Evolutionary conservation across 371 early-diverging fungal genomes (phyloP), one percentile per base, ranked within the genome.

Genomic region (Mycotypha africana): DNA sequence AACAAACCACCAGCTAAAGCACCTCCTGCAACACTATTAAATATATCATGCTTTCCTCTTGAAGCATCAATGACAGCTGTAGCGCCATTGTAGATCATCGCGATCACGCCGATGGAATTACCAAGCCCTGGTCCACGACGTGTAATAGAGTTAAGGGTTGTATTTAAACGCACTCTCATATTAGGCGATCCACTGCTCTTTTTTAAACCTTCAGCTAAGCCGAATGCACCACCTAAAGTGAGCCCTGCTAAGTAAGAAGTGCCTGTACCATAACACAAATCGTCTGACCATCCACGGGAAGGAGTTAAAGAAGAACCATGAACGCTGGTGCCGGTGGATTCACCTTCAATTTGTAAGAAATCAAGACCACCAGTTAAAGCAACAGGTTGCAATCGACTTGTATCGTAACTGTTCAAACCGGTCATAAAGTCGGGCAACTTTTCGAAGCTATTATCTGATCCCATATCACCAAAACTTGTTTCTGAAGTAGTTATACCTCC

Each of bases 221-320:
- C 92, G 74, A 78, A 86, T 11, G 78, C 78, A 48, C 92, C 92
- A 62, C 92, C 92, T 42, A 80, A 49, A n/a, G 81, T 70, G 58
- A 91, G 66, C 14, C 90, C 92, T 17, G 81, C 65, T 49, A 91
- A 65, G 56, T 91, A 91, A 38, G 82, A 76, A 3, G 88, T 79
- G 10, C 92, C 92, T 3, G 90, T 86, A 36, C 92, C 92, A 66
- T 91, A 91, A 70, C 90, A 88, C 28, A 91, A 70, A 70, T 90
- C 91, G 45, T 91, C 92, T 26, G 84, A 73, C 80, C 84, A 84
- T 21, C 88, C 80, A 50, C 92, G 78, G 49, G 84, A 83, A 34
- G 91, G 91, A 36, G 90, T 51, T 45, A 81, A 58, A 17, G 65
- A 23, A 10, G 81, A 81, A 37, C 51, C 55, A 23, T 40, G 33